Conservation (phyloP, 169 alveolate genomes). For the Plasmodium coatneyi region DNA sequence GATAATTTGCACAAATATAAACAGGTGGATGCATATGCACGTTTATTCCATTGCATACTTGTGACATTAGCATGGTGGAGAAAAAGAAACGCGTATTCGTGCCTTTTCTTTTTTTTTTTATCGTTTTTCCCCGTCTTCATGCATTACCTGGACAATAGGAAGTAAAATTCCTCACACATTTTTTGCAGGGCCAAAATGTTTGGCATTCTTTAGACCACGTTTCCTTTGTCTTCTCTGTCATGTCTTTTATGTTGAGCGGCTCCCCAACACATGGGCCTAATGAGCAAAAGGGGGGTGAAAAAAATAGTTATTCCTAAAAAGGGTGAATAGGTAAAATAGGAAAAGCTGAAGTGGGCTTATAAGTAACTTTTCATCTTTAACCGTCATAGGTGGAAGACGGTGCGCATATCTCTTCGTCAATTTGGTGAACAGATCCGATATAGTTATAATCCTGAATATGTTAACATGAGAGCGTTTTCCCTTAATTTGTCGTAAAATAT, state of each 20-base stretch:
- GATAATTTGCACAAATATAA: background rate
- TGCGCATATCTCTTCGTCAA: slow-evolving; percentile 65
- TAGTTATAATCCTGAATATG: slow-evolving; percentile 45
- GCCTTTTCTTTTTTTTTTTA: background rate
- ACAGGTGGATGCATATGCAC: background rate
- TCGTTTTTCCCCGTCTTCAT: background rate
- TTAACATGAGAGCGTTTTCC: background rate
- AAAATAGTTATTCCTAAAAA: background rate
- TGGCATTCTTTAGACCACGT: slow-evolving; percentile 80
- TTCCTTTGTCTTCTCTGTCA: slow-evolving; percentile 78
- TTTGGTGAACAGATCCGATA: slow-evolving; percentile 32
- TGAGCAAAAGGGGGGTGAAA: background rate
- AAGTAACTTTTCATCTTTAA: slow-evolving; percentile 23
- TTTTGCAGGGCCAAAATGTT: slow-evolving; percentile 85
- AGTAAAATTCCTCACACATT: slow-evolving; percentile 80
- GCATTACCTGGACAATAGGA: slow-evolving; percentile 81
- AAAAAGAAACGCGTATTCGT: background rate
- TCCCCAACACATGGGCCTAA: slow-evolving; percentile 86
- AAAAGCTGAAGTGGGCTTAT: background rate
- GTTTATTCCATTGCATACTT: background rate
- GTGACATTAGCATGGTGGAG: background rate
- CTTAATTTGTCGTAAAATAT: background rate
- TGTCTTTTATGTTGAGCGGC: slow-evolving; percentile 76
- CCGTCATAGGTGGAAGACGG: slow-evolving; percentile 69
- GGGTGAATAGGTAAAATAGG: background rate